A percentile compares a stretch with the other conserved stretches of the same genome.
Evolutionary conservation across 805 yeast species (phyloP).

Genomic region (Candida tallmaniae): DNA sequence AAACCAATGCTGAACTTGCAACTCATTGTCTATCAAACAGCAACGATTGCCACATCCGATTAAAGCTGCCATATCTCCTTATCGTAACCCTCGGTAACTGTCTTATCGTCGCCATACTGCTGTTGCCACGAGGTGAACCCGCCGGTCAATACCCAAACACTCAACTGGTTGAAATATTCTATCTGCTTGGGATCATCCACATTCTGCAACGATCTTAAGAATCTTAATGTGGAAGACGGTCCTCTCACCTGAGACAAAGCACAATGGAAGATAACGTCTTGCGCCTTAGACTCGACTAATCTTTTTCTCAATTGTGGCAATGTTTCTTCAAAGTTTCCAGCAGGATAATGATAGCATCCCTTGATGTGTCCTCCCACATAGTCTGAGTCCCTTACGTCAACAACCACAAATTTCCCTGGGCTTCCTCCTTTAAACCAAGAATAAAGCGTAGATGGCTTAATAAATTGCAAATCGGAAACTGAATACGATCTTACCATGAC

Average conservation of each 20-base stretch:
- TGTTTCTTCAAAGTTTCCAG: slow-evolving; percentile 37
- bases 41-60: too few relatives aligned
- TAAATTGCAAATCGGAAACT: slow-evolving; percentile 41
- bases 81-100: slow-evolving; percentile 51
- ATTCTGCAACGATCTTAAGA: slow-evolving; percentile 43
- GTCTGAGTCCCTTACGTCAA: slow-evolving; percentile 87
- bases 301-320: slow-evolving; percentile 35
- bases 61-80: slow-evolving; percentile 30
- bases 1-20: too few relatives aligned
- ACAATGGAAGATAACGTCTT: slow-evolving; percentile 81
- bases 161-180: slow-evolving; percentile 29
- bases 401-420: slow-evolving; percentile 44
- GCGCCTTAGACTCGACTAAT: slow-evolving; percentile 25
- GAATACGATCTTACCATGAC: slow-evolving; percentile 16
- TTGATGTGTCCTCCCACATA: slow-evolving; percentile 71
- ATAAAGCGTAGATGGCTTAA: slow-evolving; percentile 42
- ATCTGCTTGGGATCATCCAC: slow-evolving; percentile 18
- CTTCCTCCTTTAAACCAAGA: slow-evolving; percentile 43
- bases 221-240: slow-evolving; percentile 73
- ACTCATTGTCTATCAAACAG: too few relatives aligned
- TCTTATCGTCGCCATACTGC: slow-evolving; percentile 59
- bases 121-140: slow-evolving; percentile 87
- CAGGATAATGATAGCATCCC: slow-evolving; percentile 54
- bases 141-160: slow-evolving; percentile 71
- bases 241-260: slow-evolving; percentile 90